A percentile compares a stretch with the other conserved stretches of the same genome.
Conservation (phyloP, 164 flowering plant genomes). For the Amborella trichopoda region DNA sequence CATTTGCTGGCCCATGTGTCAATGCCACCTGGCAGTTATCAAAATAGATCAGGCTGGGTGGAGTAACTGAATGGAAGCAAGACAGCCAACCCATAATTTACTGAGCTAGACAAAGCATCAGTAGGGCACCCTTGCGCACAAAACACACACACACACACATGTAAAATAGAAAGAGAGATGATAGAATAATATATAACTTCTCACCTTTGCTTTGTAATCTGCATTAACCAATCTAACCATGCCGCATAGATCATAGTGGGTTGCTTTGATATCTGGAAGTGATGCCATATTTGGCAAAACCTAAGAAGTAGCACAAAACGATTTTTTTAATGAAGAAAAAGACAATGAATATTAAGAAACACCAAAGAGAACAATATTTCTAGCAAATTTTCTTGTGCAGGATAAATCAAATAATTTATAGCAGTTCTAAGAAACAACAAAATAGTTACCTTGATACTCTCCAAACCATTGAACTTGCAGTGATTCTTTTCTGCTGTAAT, state of each 20-base stretch:
- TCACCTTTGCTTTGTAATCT: slow-evolving; percentile 72
- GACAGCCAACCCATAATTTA: no score
- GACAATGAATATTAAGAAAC: no score
- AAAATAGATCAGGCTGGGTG: background rate
- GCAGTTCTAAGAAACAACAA: no score
- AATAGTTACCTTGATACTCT: slow-evolving; percentile 70
- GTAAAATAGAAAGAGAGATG: no score
- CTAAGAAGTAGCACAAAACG: slow-evolving; percentile 19
- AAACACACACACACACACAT: no score
- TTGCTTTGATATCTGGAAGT: slow-evolving; percentile 60
- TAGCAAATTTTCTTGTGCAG: no score
- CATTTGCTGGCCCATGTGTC: slow-evolving; percentile 90
- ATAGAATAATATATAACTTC: no score
- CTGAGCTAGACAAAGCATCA: no score
- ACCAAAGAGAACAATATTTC: no score
- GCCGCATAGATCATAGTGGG: slow-evolving; percentile 83
- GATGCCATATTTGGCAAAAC: slow-evolving; percentile 97
- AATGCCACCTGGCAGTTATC: slow-evolving; percentile 55
- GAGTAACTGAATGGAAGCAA: no score
- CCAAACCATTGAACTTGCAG: slow-evolving; percentile 63
- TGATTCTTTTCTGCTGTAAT: slow-evolving; percentile 77
- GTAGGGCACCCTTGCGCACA: no score
- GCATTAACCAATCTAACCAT: slow-evolving; percentile 40
- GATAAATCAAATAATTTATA: no score
- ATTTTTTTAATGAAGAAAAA: background rate